A percentile compares a stretch with the other conserved stretches of the same genome.
Evolutionary conservation across 106 monocot species (phyloP).

Genomic region (Ottelia alismoides): DNA sequence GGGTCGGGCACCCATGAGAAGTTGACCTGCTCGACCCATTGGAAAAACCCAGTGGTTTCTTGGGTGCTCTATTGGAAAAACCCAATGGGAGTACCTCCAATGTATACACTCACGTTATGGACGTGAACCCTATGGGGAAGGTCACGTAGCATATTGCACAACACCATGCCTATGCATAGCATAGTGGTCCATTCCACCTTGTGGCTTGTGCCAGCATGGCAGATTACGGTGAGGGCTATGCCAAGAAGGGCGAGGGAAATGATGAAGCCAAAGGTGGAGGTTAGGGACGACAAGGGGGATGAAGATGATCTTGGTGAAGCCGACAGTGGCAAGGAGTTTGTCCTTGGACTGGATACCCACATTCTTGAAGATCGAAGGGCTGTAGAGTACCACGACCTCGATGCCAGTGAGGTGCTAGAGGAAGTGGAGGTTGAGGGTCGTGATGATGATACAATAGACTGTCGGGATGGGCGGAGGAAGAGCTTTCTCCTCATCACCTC

Average conservation of each 20-base stretch:
- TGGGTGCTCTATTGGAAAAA: no score
- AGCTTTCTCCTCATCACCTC: constrained; percentile 61
- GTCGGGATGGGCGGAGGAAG: constrained; percentile 40
- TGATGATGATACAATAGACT: constrained; percentile 42
- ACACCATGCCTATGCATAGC: constrained; percentile 9
- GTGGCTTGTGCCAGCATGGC: constrained; percentile 19
- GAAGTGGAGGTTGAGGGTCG: constrained; percentile 60
- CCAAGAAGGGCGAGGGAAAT: constrained; percentile 43
- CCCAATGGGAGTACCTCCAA: constrained; percentile 56
- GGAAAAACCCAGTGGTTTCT: no score
- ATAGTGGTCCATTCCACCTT: constrained; percentile 1
- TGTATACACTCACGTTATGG: constrained; percentile 45
- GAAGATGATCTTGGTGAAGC: constrained; percentile 53
- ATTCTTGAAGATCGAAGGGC: constrained; percentile 52
- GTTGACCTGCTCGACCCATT: no score
- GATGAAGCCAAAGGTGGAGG: constrained; percentile 37
- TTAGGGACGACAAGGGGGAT: constrained; percentile 49
- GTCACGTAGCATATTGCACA: constrained; percentile 17
- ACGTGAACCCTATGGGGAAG: constrained; percentile 42
- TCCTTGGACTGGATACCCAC: constrained; percentile 38
- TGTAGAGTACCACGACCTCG: constrained; percentile 78
- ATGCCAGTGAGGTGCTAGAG: constrained; percentile 85
- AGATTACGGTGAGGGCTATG: constrained; percentile 28
- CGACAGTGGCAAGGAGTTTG: constrained; percentile 44
- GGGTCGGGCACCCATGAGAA: no score